Percentiles rank a stretch among this genome's conserved stretches.
phyloP scores from a whole-genome alignment of 2,329 filamentous ascomycete genomes.

The Ophiostoma tasmaniense region DNA sequence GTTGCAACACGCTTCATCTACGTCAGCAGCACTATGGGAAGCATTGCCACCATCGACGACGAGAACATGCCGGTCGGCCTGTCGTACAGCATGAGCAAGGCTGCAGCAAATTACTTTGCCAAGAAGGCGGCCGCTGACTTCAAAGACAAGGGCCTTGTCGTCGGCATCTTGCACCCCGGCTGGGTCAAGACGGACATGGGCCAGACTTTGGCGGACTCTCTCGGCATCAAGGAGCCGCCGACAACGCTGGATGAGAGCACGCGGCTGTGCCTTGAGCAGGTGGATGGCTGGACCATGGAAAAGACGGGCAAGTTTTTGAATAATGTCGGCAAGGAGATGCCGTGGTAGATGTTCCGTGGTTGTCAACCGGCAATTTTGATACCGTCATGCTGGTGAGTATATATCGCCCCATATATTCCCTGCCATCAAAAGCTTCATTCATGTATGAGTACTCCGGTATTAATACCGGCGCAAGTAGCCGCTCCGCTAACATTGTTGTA shows the following conservation, averaged over 20 bases:
- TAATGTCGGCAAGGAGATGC: constrained; percentile 21
- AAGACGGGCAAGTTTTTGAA: constrained; percentile 20
- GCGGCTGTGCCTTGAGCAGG: constrained; percentile 21
- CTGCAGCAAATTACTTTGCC: constrained; percentile 25
- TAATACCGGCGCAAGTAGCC: no score
- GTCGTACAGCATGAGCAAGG: constrained; percentile 27
- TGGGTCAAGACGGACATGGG: constrained; percentile 23
- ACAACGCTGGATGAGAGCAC: constrained; percentile 22
- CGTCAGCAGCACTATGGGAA: constrained; percentile 24
- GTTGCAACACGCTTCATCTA: constrained; percentile 22
- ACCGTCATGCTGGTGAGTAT: no score
- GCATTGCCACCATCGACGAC: constrained; percentile 20
- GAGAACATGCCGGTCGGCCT: constrained; percentile 21
- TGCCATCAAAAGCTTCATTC: no score
- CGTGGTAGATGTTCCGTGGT: constrained; percentile 25
- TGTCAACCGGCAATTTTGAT: no score
- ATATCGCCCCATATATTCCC: no score
- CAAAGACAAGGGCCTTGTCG: constrained; percentile 21
- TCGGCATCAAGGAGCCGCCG: constrained; percentile 23
- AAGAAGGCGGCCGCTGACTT: constrained; percentile 22
- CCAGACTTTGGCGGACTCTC: constrained; percentile 23
- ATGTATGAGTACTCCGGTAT: no score
- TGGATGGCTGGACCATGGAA: constrained; percentile 13
- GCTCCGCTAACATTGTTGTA: no score
- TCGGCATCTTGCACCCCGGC: constrained; percentile 25